phyloP scores from a whole-genome alignment of 2,329 filamentous ascomycete species.

The Rhytidhysteron rufulum region DNA sequence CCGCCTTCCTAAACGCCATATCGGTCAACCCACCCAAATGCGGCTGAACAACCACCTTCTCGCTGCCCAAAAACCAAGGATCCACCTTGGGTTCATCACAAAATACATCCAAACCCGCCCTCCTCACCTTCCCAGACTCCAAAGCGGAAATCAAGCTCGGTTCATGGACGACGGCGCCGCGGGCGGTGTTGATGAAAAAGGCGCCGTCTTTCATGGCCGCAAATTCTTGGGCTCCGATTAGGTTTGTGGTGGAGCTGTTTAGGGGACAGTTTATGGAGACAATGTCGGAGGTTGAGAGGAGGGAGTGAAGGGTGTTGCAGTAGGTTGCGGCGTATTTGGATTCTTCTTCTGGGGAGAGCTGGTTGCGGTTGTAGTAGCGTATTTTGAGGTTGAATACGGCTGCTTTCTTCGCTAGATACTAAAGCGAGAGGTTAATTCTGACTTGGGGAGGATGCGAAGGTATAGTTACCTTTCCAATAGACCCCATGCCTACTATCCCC shows the following conservation, averaged over 20 bases:
- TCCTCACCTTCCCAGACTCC: constrained; percentile 43
- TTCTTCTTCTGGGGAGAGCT: constrained; percentile 33
- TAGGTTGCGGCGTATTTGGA: constrained; percentile 31
- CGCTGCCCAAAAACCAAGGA: constrained; percentile 36
- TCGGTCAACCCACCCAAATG: constrained; percentile 46
- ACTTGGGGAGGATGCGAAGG: not conserved
- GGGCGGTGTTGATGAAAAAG: constrained; percentile 50
- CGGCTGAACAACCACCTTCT: constrained; percentile 43
- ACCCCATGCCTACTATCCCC: constrained; percentile 49
- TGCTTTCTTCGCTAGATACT: constrained; percentile 39
- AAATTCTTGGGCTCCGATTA: constrained; percentile 42
- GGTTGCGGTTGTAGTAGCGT: constrained; percentile 42
- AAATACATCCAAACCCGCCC: constrained; percentile 50
- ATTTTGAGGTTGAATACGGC: constrained; percentile 43
- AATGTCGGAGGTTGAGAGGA: constrained; percentile 40
- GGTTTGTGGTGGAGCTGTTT: constrained; percentile 35
- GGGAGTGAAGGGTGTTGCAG: constrained; percentile 33
- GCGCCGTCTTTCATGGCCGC: constrained; percentile 46
- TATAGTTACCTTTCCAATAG: constrained; percentile 41
- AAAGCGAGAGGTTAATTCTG: not conserved
- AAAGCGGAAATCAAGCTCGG: constrained; percentile 45
- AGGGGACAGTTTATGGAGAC: constrained; percentile 50
- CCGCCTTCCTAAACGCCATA: constrained; percentile 41
- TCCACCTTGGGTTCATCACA: constrained; percentile 42
- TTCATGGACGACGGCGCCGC: constrained; percentile 50